Conservation (phyloP, 1,284 basidiomycete species). For the Ceratobasidium sp. region DNA sequence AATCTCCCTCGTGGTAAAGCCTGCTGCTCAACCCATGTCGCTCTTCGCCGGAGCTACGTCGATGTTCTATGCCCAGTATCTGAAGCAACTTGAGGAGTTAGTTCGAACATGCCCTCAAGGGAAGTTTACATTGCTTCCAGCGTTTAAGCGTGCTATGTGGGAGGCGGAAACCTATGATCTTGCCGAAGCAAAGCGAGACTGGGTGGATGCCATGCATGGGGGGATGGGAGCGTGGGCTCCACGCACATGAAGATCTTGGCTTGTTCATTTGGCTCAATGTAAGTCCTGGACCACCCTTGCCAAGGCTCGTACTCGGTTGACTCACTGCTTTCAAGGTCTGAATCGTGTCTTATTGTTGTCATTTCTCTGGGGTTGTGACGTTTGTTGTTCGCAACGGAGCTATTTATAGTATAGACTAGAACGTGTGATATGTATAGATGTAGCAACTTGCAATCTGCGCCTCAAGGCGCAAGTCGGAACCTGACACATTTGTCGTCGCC, state of each 20-base stretch:
- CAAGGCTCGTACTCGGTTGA: too few relatives aligned
- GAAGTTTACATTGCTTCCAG: constrained; percentile 9
- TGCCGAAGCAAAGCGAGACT: constrained; percentile 20
- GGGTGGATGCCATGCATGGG: constrained; percentile 35
- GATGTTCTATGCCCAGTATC: constrained; percentile 36
- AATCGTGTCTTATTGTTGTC: too few relatives aligned
- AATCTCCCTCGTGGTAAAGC: constrained; percentile 34
- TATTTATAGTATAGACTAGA: too few relatives aligned
- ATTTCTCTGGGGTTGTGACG: too few relatives aligned
- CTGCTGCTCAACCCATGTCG: constrained; percentile 21
- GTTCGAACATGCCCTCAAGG: constrained; percentile 24
- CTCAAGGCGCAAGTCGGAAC: not conserved
- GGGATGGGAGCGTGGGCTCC: constrained; percentile 10
- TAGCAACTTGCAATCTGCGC: too few relatives aligned
- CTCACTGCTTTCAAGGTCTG: too few relatives aligned
- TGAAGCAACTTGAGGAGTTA: constrained; percentile 35
- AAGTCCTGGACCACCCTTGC: too few relatives aligned
- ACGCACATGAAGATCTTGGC: not conserved
- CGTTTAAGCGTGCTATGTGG: constrained; percentile 34
- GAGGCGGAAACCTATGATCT: constrained; percentile 21
- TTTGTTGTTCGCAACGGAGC: too few relatives aligned
- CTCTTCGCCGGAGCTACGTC: constrained; percentile 35
- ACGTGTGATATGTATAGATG: too few relatives aligned
- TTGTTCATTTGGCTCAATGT: too few relatives aligned
- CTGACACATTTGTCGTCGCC: not conserved